Evolutionary conservation across 73 alveolate genomes (phyloP), one percentile per base, ranked within the genome.

Genomic region (Effrenium voratum): DNA sequence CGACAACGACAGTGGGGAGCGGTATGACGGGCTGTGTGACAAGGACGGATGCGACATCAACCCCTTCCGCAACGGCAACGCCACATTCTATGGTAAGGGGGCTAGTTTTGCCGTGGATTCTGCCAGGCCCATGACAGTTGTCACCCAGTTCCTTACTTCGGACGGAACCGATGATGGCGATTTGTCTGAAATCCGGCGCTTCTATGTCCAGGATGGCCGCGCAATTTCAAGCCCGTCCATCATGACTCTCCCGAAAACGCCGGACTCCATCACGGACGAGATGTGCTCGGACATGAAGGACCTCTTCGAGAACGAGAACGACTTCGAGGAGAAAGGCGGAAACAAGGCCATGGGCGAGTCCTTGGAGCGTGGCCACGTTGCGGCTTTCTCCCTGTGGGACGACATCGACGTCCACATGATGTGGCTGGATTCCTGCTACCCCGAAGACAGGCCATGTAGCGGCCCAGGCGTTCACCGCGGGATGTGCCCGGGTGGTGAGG

Each of bases 21-120:
- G 99, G 19, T 76, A 83, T 55, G 90, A 83, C 59, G 99, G 99
- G 10, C 70, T 84, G 59, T 94, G 99, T 41, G 99, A 93, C 83
- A 93, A 93, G 90, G 99, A 93, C 92, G 99, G 99, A 24, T 93
- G 99, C 30, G 99, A 93, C 68, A 93, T 93, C 83, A 93, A 93
- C 83, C 99, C 99, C 34, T 93, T 75, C 72, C 75, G 99, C 49
- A 77, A 59, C 60, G 99, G 99, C 41, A 60, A 66, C 76, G 49
- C 40, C 46, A 55, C 40, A 77, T 93, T 75, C 95, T 93, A 49
- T 52, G 99, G 99, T 16, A 6, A 77, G 88, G 99, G 99, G 10
- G 22, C 94, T 5, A 46, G 45, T 26, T 95, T 57, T 50, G 30
- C 86, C 16, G 83, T 95, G 73, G 99, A 95, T 36, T 66, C 99